Evolutionary conservation across 148 eudicot genomes (phyloP).

Genomic region (Silene uniflora): DNA sequence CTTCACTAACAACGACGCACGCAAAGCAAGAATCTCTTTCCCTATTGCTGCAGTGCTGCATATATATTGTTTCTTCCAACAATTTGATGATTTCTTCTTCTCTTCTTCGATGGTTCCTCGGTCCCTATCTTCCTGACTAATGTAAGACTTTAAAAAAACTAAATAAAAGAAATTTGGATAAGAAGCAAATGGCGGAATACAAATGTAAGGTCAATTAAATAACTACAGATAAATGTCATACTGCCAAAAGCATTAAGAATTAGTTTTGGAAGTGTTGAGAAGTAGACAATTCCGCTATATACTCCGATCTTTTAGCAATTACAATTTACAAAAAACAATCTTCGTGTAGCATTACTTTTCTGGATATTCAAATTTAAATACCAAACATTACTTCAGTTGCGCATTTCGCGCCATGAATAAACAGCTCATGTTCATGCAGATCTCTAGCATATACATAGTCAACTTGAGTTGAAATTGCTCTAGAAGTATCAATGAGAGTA

Average conservation of each 20-base stretch:
- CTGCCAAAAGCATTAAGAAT: background rate
- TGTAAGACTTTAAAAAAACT: background rate
- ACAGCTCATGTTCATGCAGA: background rate
- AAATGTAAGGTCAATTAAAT: background rate
- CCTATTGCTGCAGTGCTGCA: no score
- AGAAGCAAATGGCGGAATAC: background rate
- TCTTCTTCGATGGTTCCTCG: background rate
- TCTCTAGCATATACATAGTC: background rate
- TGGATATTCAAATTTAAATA: background rate
- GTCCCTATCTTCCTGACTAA: background rate
- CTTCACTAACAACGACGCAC: no score
- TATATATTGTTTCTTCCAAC: background rate
- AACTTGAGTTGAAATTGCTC: background rate
- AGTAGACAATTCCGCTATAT: background rate
- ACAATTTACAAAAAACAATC: background rate
- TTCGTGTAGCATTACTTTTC: background rate
- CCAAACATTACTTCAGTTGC: background rate
- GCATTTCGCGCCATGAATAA: background rate
- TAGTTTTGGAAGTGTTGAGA: background rate
- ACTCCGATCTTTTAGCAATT: no score
- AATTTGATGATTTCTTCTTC: background rate
- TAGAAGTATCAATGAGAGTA: background rate
- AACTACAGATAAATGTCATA: background rate
- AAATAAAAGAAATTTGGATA: background rate
- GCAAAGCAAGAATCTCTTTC: no score